Evolutionary conservation across 1,284 basidiomycete species (phyloP), one percentile per base, ranked within the genome.

Genomic region (Trichosporon faecale): DNA sequence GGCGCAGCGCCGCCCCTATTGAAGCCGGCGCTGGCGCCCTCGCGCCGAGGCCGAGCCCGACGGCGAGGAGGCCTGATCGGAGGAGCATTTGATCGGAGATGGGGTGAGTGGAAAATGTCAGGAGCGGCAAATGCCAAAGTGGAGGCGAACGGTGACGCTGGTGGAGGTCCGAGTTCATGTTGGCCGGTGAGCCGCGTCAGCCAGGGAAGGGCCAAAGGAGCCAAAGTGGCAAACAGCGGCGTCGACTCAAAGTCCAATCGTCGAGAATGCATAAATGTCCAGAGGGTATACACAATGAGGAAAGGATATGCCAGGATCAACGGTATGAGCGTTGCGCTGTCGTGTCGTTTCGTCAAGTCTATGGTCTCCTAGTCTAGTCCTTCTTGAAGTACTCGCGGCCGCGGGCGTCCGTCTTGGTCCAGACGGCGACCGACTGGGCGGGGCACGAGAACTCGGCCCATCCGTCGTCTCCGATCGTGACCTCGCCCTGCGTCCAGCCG

Each of bases 381-480:
- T 79, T 81, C 70, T 79, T 77, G 71, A 84, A 86, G 76, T 85
- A 83, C 52, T 86, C 83, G 64, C 85, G 76, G 14, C 85, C 85
- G 29, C 81, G 77, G 0, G 86, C 86, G 68, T 85, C 85, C 18
- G 75, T 77, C 78, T 85, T 86, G 37, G 83, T 84, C 87, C 86
- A 88, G 66, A 87, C 84, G 16, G 84, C 84, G 23, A 87, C 82
- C 70, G 84, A 85, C 75, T 84, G 79, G 11, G 85, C 76, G 11
- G 84, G 84, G 67, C 83, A 87, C 64, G 71, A 78, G 80, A 87
- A 87, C 67, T 86, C 85, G 40, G 84, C 87, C 85, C 85, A 87
- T 0, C 87, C 87, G 71, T 88, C 87, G 35, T 88, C 85, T 33
- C 83, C 86, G 57, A 88, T 86, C 23, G 78, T 82, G 66, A 88